A percentile compares a stretch with the other conserved stretches of the same genome.
Conservation (phyloP, 306 rosid genomes). For the Gastrolobium villosum region DNA sequence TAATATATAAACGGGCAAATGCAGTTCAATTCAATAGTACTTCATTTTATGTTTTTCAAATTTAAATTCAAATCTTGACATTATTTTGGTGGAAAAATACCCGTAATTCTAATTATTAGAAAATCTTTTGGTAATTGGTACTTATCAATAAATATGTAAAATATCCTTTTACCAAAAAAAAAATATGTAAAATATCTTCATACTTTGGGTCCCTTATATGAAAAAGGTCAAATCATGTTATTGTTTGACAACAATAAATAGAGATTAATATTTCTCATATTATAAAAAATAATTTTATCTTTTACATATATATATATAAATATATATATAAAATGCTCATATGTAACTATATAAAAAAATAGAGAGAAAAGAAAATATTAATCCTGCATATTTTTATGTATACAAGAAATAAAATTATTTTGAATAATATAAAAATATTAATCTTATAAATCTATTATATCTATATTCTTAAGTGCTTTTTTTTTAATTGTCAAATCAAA, state of each 20-base stretch:
- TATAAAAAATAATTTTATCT: no score
- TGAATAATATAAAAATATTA: no score
- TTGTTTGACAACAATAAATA: conserved; percentile 4
- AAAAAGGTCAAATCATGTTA: neutral
- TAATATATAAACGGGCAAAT: neutral
- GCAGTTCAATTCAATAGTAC: neutral
- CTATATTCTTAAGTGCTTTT: neutral
- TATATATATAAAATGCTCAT: no score
- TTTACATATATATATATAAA: no score
- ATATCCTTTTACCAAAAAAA: no score
- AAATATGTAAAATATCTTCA: neutral
- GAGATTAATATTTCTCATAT: neutral
- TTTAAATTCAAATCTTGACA: conserved; percentile 21
- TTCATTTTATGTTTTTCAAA: neutral
- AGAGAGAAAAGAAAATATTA: no score
- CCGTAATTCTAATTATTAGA: neutral
- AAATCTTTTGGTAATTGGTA: neutral
- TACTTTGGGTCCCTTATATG: neutral
- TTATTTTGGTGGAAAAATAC: neutral
- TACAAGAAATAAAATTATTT: no score
- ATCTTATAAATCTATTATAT: neutral
- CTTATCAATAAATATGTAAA: neutral
- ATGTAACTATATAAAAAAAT: no score
- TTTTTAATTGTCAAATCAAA: neutral
- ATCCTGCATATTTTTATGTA: no score